Evolutionary conservation across 2,329 filamentous ascomycete genomes (phyloP), one percentile per base, ranked within the genome.

Genomic region (Aspergillus aculeatinus): DNA sequence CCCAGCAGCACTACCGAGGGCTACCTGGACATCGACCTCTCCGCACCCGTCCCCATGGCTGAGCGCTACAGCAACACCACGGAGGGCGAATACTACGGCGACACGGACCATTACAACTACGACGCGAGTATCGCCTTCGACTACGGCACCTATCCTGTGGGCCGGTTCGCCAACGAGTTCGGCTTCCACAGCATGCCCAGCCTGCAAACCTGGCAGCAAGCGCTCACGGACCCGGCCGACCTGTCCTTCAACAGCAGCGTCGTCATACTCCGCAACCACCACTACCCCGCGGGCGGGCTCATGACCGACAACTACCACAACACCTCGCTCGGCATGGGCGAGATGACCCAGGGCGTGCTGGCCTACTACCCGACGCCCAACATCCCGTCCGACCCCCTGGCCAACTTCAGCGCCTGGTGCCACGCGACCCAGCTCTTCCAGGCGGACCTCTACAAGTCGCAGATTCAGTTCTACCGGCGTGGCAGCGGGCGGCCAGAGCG

Each of bases 351-450:
- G 19, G 84, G 82, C 0, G 83, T 83, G 0, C 69, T 84, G 64
- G 65, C 71, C 35, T 88, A 85, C 77, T 87, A 87, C 63, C 85
- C 85, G 0, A 68, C 77, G 1, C 85, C 85, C 0, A 73, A 81
- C 65, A 84, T 86, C n/a, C 14, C 16, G 62, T 69, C 76, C 0
- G 79, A 87, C 61, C 64, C 80, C 0, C 61, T 83, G 0, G 83
- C 81, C 14, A 87, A 88, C 64, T 88, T 88, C 70, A 82, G 80
- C 2, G 79, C 83, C 3, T 88, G 86, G 86, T 85, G 81, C 60
- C 82, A 83, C 60, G 81, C 84, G 0, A 88, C 85, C 0, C 86
- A 88, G 67, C 77, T 87, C 10, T 88, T 87, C 76, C 86, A 88
- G 68, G 85, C 85, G 2, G 85, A 87, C 63, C 83, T 83, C 69